Evolutionary conservation across 306 rosid species (phyloP), one percentile per base, ranked within the genome.

Genomic region (Cucurbita argyrosperma): DNA sequence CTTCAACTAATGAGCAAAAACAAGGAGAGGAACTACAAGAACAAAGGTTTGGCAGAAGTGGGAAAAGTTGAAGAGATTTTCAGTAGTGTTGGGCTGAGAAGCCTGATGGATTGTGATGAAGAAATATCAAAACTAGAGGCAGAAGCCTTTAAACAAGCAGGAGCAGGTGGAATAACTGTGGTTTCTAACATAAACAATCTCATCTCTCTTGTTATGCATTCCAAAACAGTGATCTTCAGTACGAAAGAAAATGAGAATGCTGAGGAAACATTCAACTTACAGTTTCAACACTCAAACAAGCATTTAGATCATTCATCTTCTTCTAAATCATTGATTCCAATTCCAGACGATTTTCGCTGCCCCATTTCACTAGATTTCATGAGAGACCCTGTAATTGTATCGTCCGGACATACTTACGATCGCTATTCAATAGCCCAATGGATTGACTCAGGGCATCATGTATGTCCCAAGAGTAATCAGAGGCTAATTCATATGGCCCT

Each of bases 381-480:
- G 87, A 90, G 76, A 76, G 96, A 94, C 14, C 97, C 98, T 1
- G 98, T 94, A 80, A 94, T 94, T 78, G 80, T 94, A 38, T 87
- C 96, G 61, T 94, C 97, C 0, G 98, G 98, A 2, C 97, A 94
- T 77, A 85, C 95, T 8, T 94, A 90, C 15, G 98, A 89, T 69
- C 79, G 97, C 77, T 76, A 60, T 67, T 90, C 97, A 0, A 94
- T 93, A 49, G 90, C 92, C 1, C 88, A 82, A 59, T 94, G 98
- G 98, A 94, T 94, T 57, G 88, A 94, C 70, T 87, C 97, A 0
- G 98, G 97, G 19, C 96, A 94, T 60, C 88, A 89, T 39, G 89
- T 96, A 35, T 94, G 98, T 56, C 97, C 98, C 55, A 94, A 86
- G 82, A 90, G 97, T 56, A 91, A 96, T 8, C 94, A 90, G 77